Conservation (phyloP, 805 yeast species). For the Yueomyces sinensis region DNA sequence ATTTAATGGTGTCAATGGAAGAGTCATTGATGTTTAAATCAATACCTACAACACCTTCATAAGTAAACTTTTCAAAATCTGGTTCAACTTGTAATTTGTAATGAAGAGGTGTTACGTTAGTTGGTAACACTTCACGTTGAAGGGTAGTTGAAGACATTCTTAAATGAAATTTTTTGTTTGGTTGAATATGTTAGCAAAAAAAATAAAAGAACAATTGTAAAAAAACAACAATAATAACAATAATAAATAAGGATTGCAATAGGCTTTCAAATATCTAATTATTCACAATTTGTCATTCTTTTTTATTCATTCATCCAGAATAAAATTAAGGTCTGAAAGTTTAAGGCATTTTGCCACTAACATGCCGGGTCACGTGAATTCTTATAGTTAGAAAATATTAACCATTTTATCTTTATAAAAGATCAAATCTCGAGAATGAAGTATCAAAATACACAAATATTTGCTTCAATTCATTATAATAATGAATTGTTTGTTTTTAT, state of each 20-base stretch:
- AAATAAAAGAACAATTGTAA: not conserved
- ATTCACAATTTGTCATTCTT: too few species aligned
- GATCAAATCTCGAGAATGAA: too few species aligned
- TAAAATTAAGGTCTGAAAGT: too few species aligned
- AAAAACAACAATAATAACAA: not conserved
- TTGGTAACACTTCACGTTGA: conserved; percentile 39
- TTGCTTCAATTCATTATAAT: too few species aligned
- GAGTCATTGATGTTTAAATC: conserved; percentile 39
- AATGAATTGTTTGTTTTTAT: too few species aligned
- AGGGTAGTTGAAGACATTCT: conserved; percentile 9
- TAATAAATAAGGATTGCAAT: too few species aligned
- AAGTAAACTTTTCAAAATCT: conserved; percentile 42
- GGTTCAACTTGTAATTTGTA: conserved; percentile 62
- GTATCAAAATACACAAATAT: too few species aligned
- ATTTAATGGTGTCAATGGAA: conserved; percentile 30
- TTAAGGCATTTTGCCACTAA: not conserved
- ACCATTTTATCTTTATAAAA: too few species aligned
- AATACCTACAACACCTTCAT: conserved; percentile 41
- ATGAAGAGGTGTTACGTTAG: conserved; percentile 55
- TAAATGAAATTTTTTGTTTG: not conserved
- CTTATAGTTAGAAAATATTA: too few species aligned
- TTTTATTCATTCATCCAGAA: too few species aligned
- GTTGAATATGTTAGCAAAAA: not conserved
- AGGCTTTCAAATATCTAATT: too few species aligned
- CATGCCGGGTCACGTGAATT: not conserved